Evolutionary conservation across 306 rosid species (phyloP).

Genomic region (Lotus japonicus): DNA sequence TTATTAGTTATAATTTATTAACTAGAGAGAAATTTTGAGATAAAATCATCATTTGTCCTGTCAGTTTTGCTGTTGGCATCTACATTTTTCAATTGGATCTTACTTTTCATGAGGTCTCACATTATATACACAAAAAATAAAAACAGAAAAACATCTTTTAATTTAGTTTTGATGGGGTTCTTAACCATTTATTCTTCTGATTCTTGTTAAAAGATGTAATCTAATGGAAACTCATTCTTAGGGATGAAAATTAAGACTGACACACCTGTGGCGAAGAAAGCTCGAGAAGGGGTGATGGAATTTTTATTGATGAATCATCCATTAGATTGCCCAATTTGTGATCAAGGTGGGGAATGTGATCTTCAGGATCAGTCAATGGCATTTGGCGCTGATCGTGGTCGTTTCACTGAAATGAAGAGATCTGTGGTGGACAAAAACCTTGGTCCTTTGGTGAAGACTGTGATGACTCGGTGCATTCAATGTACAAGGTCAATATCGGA

Average conservation of each 20-base stretch:
- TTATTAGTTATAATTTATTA: background rate
- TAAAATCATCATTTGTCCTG: background rate
- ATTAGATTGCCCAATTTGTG: slow-evolving; percentile 98
- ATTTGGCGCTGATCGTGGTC: slow-evolving; percentile 96
- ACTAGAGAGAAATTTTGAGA: background rate
- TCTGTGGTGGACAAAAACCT: slow-evolving; percentile 97
- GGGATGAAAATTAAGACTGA: slow-evolving; percentile 99
- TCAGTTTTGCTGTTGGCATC: background rate
- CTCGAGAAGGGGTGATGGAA: slow-evolving; percentile 99
- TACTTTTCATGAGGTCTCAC: background rate
- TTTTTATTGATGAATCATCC: slow-evolving; percentile 99
- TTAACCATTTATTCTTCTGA: background rate
- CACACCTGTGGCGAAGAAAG: slow-evolving; percentile 96
- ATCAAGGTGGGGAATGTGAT: slow-evolving; percentile 99
- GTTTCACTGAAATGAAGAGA: slow-evolving; percentile 95
- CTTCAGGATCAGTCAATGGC: slow-evolving; percentile 99
- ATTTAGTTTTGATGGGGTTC: slow-evolving; percentile 2
- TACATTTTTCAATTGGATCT: background rate
- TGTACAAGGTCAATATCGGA: slow-evolving; percentile 71
- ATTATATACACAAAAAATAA: background rate
- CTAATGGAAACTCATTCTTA: slow-evolving; percentile 23
- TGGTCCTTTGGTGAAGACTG: slow-evolving; percentile 98
- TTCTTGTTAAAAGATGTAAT: slow-evolving; percentile 12
- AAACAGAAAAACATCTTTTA: background rate
- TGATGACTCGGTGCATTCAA: slow-evolving; percentile 96